A percentile compares a stretch with the other conserved stretches of the same genome.
These are phyloP conservation scores for Pestalotiopsis sp. DNA, from an alignment of 2,329 filamentous ascomycete genomes.

Conservation along the genomic window DNA sequence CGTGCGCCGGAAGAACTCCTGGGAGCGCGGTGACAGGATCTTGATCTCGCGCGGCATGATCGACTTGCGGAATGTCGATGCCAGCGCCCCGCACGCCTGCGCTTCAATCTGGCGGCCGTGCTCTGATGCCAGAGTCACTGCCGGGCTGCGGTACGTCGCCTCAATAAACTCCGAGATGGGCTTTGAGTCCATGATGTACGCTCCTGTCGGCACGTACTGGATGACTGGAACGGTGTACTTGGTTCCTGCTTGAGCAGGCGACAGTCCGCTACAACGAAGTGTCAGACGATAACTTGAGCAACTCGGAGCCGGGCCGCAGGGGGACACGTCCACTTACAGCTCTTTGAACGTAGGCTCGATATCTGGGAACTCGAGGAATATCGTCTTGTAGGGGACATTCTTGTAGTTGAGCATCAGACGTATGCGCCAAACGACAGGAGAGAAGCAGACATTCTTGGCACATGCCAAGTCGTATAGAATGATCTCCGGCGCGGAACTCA, in stretches of 20 bases:
- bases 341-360: conserved; percentile 43
- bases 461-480: conserved; percentile 43
- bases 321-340: conserved; percentile 28
- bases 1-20: conserved; percentile 41
- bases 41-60: conserved; percentile 38
- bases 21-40: conserved; percentile 37
- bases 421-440: conserved; percentile 43
- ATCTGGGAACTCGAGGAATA: conserved; percentile 45
- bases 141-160: conserved; percentile 37
- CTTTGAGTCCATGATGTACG: conserved; percentile 41
- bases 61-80: conserved; percentile 30
- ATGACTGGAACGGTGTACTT: conserved; percentile 45
- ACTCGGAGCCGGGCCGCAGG: too few species aligned
- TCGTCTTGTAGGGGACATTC: conserved; percentile 39
- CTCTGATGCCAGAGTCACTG: conserved; percentile 26
- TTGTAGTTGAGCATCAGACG: conserved; percentile 48
- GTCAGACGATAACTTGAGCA: background rate
- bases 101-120: conserved; percentile 11
- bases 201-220: conserved; percentile 40
- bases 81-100: conserved; percentile 19
- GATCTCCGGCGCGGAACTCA: conserved; percentile 32
- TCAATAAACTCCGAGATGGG: conserved; percentile 43
- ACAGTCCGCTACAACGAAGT: conserved; percentile 17
- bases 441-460: conserved; percentile 42
- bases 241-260: background rate